Evolutionary conservation across 106 monocot species (phyloP).

Genomic region (Amphibolis antarctica): DNA sequence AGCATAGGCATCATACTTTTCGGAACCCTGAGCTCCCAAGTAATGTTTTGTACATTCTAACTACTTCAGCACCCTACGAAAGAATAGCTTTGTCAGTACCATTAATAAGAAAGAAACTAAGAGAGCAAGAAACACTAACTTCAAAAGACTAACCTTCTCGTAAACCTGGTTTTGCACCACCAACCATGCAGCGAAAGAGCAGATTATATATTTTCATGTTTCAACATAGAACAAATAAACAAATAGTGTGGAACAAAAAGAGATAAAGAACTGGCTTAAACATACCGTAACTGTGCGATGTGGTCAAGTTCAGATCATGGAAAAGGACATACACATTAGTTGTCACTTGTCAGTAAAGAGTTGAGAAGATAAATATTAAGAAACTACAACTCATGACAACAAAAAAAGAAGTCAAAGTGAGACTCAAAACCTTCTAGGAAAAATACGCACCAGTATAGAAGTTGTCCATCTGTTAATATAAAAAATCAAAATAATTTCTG

Average conservation of each 20-base stretch:
- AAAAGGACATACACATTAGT: neutral
- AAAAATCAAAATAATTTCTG: neutral
- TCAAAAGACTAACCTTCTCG: slow-evolving; percentile 66
- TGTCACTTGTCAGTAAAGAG: neutral
- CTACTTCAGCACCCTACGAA: slow-evolving; percentile 91
- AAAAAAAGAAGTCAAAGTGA: neutral
- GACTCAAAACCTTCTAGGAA: neutral
- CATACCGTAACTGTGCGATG: slow-evolving; percentile 71
- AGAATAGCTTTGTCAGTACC: neutral
- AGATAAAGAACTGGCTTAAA: neutral
- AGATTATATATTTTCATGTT: neutral
- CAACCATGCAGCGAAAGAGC: slow-evolving; percentile 3
- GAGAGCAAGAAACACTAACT: neutral
- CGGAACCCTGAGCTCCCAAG: slow-evolving; percentile 85
- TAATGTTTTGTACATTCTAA: slow-evolving; percentile 99
- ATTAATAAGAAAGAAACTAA: neutral
- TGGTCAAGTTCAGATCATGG: neutral
- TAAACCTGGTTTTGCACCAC: slow-evolving; percentile 51
- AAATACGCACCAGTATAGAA: slow-evolving; percentile 73
- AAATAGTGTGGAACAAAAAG: neutral
- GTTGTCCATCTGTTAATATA: slow-evolving; percentile 85
- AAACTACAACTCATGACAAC: neutral
- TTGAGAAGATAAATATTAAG: neutral
- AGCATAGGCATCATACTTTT: slow-evolving; percentile 38
- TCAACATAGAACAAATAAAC: slow-evolving; percentile 6